Evolutionary conservation across 2,329 filamentous ascomycete species (phyloP).

Genomic region (Aspergillus sp.): DNA sequence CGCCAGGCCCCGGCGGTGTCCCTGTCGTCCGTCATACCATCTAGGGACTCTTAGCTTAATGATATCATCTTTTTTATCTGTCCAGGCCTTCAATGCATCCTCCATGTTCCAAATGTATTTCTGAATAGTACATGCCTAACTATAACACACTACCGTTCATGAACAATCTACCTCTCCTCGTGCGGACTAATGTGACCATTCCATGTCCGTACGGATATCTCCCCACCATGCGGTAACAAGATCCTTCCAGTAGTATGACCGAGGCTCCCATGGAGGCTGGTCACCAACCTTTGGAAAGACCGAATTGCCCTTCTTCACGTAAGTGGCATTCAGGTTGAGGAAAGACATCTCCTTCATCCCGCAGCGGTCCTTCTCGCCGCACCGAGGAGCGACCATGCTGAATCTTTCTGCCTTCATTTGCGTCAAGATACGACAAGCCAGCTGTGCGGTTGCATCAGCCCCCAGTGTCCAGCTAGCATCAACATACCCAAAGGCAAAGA

Average conservation of each 20-base stretch:
- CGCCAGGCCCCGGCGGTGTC: neutral
- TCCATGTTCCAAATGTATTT: neutral
- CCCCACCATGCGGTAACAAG: neutral
- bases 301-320: neutral
- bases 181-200: neutral
- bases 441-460: slow-evolving; percentile 25
- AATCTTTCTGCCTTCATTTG: slow-evolving; percentile 3
- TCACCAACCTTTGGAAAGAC: slow-evolving; percentile 1
- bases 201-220: neutral
- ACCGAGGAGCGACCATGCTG: slow-evolving; percentile 1
- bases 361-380: neutral
- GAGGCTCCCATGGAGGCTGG: neutral
- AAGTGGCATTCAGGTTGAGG: neutral
- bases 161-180: neutral
- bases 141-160: neutral
- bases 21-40: neutral
- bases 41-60: neutral
- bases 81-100: neutral
- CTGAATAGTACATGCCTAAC: neutral
- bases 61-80: neutral
- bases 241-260: slow-evolving; percentile 4
- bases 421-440: slow-evolving; percentile 22
- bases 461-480: slow-evolving; percentile 31
- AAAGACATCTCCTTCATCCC: neutral
- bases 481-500: slow-evolving; percentile 26